A percentile compares a stretch with the other conserved stretches of the same genome.
Evolutionary conservation across 2,329 filamentous ascomycete genomes (phyloP).

Genomic region (Xylaria sp.): DNA sequence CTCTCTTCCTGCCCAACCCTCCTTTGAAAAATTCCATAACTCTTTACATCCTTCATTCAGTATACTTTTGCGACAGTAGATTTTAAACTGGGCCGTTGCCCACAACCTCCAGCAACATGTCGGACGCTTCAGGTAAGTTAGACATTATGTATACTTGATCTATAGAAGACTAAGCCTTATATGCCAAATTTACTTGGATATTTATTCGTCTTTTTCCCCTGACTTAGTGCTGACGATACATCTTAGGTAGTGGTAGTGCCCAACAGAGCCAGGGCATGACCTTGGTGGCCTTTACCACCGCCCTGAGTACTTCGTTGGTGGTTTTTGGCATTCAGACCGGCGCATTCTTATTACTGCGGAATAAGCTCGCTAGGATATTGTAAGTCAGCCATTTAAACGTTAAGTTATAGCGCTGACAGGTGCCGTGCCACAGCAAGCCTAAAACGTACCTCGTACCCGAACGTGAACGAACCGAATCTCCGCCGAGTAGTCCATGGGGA

Average conservation of each 20-base stretch:
- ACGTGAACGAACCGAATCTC: slow-evolving; percentile 77
- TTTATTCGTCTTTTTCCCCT: not conserved
- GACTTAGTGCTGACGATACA: slow-evolving; percentile 7
- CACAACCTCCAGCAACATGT: slow-evolving; percentile 10
- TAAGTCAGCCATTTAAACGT: slow-evolving; percentile 46
- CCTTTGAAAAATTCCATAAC: not conserved
- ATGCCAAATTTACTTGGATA: not conserved
- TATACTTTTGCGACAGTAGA: slow-evolving; percentile 10
- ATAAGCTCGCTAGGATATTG: slow-evolving; percentile 83
- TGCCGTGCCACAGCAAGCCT: slow-evolving; percentile 61
- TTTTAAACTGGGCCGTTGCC: slow-evolving; percentile 10
- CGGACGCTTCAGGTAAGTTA: slow-evolving; percentile 16
- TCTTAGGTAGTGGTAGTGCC: slow-evolving; percentile 24
- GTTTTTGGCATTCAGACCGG: slow-evolving; percentile 67
- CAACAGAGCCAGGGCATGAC: slow-evolving; percentile 46
- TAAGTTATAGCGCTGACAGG: slow-evolving; percentile 21
- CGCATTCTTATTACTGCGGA: slow-evolving; percentile 75
- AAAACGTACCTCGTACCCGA: slow-evolving; percentile 86
- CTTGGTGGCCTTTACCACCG: slow-evolving; percentile 64
- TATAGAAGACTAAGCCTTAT: not conserved
- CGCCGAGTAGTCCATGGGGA: slow-evolving; percentile 59
- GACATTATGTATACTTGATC: not conserved
- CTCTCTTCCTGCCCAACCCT: slow-evolving; percentile 1
- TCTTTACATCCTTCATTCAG: not conserved
- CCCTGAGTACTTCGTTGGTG: slow-evolving; percentile 62